These are phyloP conservation scores for Uronychia setigera DNA, from an alignment of 73 alveolate genomes.

Conservation along the genomic window DNA sequence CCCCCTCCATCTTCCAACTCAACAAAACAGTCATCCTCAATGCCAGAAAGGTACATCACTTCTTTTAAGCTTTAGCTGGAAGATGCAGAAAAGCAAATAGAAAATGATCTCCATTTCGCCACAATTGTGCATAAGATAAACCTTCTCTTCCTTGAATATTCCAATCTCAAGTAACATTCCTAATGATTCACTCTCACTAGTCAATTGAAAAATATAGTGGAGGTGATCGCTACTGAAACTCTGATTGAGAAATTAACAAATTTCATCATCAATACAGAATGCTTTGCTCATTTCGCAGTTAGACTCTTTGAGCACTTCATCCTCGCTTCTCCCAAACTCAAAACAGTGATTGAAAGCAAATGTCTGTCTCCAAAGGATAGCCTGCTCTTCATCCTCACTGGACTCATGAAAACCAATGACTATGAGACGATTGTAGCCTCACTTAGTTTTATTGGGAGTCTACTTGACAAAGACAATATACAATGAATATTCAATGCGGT, in stretches of 20 bases:
- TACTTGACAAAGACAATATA: conserved; percentile 6
- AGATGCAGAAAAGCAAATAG: conserved; percentile 47
- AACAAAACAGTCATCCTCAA: conserved; percentile 45
- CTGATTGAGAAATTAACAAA: conserved; percentile 38
- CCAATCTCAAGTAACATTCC: conserved; percentile 20
- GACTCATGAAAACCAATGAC: conserved; percentile 62
- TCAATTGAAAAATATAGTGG: conserved; percentile 22
- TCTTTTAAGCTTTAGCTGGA: conserved; percentile 10
- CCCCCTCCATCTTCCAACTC: conserved; percentile 21
- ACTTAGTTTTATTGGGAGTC: conserved; percentile 27
- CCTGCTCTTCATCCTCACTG: conserved; percentile 29
- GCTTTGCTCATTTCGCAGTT: conserved; percentile 57
- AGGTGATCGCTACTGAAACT: conserved; percentile 35
- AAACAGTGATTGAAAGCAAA: neutral
- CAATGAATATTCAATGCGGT: neutral
- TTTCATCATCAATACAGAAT: conserved; percentile 63
- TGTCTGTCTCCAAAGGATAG: neutral
- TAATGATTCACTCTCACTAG: neutral
- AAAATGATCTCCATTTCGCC: conserved; percentile 71
- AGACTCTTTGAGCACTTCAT: conserved; percentile 51
- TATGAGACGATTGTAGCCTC: conserved; percentile 57
- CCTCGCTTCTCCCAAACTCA: conserved; percentile 2
- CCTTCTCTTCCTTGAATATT: conserved; percentile 52
- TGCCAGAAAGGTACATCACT: conserved; percentile 20
- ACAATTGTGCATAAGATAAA: conserved; percentile 65